Evolutionary conservation across 352 stramenopile species (phyloP).

Genomic region (Aphanomyces invadans): DNA sequence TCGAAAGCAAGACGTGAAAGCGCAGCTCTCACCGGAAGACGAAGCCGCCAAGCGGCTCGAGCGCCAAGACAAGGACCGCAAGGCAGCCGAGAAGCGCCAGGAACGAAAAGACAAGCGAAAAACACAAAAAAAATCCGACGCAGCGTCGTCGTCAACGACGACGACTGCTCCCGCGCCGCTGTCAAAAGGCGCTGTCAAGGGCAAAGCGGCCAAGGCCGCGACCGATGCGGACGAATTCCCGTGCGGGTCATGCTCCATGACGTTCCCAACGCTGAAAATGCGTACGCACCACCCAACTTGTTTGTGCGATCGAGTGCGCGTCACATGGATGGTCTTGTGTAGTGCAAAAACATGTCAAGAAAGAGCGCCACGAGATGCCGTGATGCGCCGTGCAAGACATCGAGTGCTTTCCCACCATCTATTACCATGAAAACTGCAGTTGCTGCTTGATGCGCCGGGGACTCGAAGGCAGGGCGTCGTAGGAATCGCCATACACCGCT

Average conservation of each 20-base stretch:
- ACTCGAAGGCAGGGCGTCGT: neutral
- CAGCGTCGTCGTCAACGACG: neutral
- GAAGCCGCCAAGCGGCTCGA: slow-evolving; percentile 35
- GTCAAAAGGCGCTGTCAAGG: neutral
- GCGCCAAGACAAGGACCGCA: slow-evolving; percentile 63
- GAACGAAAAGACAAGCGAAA: slow-evolving; percentile 80
- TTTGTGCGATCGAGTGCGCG: too few species aligned
- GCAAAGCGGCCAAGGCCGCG: neutral
- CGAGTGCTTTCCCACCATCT: too few species aligned
- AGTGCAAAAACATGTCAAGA: slow-evolving; percentile 22
- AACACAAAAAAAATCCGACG: slow-evolving; percentile 65
- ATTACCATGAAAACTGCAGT: too few species aligned
- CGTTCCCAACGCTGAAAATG: slow-evolving; percentile 19
- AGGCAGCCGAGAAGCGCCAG: slow-evolving; percentile 64
- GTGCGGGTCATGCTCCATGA: slow-evolving; percentile 10
- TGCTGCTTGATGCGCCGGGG: neutral
- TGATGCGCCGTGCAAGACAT: neutral
- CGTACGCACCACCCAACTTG: neutral
- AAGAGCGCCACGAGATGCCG: neutral
- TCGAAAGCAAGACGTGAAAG: neutral
- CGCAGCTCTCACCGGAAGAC: neutral
- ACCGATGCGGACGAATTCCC: slow-evolving; percentile 14
- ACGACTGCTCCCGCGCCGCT: neutral
- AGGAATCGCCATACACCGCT: neutral
- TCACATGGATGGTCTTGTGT: neutral